Evolutionary conservation across 768 basidiomycete genomes (phyloP).

Genomic region (Pulveroboletus frians): DNA sequence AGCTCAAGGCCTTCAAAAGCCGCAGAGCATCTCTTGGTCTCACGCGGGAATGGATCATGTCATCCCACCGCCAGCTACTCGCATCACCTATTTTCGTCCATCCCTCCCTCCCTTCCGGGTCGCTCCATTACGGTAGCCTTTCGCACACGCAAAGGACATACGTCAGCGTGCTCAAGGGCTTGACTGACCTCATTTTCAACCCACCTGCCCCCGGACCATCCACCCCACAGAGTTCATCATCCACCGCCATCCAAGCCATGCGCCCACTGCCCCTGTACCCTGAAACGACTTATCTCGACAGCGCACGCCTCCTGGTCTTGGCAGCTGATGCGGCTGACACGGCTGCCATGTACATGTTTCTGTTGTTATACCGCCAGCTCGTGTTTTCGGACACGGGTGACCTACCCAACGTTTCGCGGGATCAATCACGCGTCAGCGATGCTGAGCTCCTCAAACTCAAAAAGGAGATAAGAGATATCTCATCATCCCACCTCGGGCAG

Average conservation of each 20-base stretch:
- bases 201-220: slow-evolving; percentile 40
- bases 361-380: slow-evolving; percentile 76
- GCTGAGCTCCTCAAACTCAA: slow-evolving; percentile 57
- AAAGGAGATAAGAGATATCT: slow-evolving; percentile 68
- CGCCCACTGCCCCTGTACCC: slow-evolving; percentile 47
- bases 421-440: slow-evolving; percentile 42
- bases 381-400: slow-evolving; percentile 44
- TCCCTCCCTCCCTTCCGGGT: slow-evolving; percentile 39
- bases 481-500: slow-evolving; percentile 52
- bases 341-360: slow-evolving; percentile 71
- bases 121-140: slow-evolving; percentile 41
- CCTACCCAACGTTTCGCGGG: slow-evolving; percentile 23
- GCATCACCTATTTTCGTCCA: slow-evolving; percentile 39
- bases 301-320: slow-evolving; percentile 58
- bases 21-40: slow-evolving; percentile 48
- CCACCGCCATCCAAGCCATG: slow-evolving; percentile 29
- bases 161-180: slow-evolving; percentile 50
- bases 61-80: slow-evolving; percentile 45
- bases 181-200: slow-evolving; percentile 63
- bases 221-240: slow-evolving; percentile 26
- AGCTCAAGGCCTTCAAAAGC: slow-evolving; percentile 70
- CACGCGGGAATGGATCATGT: slow-evolving; percentile 62
- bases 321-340: slow-evolving; percentile 71
- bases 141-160: slow-evolving; percentile 44
- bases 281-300: slow-evolving; percentile 81